These are phyloP conservation scores for Heliosperma pusillum DNA, from an alignment of 148 eudicot genomes.

Conservation along the genomic window DNA sequence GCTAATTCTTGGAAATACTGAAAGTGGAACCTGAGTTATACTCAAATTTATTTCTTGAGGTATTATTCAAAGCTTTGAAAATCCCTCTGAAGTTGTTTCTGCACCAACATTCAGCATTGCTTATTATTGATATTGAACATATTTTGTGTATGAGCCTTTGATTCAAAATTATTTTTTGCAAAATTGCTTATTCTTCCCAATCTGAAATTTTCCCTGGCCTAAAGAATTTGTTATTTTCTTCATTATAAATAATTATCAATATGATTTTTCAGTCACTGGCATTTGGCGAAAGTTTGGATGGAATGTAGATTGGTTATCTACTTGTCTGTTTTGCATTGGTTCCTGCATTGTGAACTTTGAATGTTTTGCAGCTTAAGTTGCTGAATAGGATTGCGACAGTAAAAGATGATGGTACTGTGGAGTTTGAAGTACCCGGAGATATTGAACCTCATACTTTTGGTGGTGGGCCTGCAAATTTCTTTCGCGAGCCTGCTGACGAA, in stretches of 20 bases:
- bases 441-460: conserved; percentile 49
- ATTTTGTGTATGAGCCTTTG: too few species aligned
- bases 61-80: too few species aligned
- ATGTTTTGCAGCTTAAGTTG: conserved; percentile 67
- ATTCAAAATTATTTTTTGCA: too few species aligned
- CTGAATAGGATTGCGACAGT: conserved; percentile 81
- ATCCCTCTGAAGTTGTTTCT: too few species aligned
- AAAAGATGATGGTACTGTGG: conserved; percentile 83
- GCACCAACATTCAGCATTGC: too few species aligned
- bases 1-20: too few species aligned
- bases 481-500: conserved; percentile 48
- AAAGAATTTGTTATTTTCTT: too few species aligned
- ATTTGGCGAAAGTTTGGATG: neutral
- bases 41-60: too few species aligned
- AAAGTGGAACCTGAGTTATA: too few species aligned
- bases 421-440: conserved; percentile 85
- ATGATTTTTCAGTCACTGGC: neutral
- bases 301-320: neutral
- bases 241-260: neutral
- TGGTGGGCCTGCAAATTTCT: conserved; percentile 41
- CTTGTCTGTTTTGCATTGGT: conserved; percentile 1
- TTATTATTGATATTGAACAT: too few species aligned
- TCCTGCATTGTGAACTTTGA: conserved; percentile 28
- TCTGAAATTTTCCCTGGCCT: too few species aligned
- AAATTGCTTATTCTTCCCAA: too few species aligned